Evolutionary conservation across 768 basidiomycete species (phyloP).

Genomic region (Lenzites betulinus): DNA sequence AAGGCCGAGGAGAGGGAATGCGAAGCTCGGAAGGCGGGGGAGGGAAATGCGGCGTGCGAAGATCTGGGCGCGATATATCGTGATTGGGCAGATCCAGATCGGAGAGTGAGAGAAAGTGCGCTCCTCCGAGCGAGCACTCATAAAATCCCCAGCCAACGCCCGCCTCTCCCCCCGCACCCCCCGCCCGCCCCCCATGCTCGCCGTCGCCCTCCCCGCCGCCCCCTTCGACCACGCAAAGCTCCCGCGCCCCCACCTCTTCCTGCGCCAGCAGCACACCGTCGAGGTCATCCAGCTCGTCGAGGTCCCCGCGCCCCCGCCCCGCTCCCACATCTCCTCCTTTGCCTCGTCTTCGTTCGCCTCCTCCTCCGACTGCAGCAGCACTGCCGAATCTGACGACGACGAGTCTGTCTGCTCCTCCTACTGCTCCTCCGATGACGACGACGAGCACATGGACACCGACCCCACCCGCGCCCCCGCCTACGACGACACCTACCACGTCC

Average conservation of each 20-base stretch:
- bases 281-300: conserved; percentile 79
- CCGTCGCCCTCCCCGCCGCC: conserved; percentile 23
- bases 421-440: conserved; percentile 62
- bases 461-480: conserved; percentile 26
- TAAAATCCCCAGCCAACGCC: conserved; percentile 22
- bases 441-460: conserved; percentile 8
- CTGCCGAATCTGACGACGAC: conserved; percentile 38
- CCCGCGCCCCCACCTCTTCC: conserved; percentile 42
- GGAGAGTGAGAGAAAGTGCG: too few species aligned
- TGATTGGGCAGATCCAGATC: conserved; percentile 21
- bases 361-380: conserved; percentile 41
- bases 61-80: conserved; percentile 9
- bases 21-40: conserved; percentile 15
- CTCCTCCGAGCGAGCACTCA: conserved; percentile 9
- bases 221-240: conserved; percentile 25
- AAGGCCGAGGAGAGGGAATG: conserved; percentile 21
- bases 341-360: conserved; percentile 43
- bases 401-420: conserved; percentile 61
- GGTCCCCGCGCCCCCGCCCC: conserved; percentile 55
- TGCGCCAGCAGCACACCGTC: conserved; percentile 47
- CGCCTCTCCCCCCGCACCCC: neutral
- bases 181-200: conserved; percentile 24
- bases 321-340: conserved; percentile 40
- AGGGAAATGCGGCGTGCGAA: conserved; percentile 9
- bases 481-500: conserved; percentile 52